These are phyloP conservation scores for Nadsonia fulvescens DNA, from an alignment of 805 yeast species.

Conservation along the genomic window DNA sequence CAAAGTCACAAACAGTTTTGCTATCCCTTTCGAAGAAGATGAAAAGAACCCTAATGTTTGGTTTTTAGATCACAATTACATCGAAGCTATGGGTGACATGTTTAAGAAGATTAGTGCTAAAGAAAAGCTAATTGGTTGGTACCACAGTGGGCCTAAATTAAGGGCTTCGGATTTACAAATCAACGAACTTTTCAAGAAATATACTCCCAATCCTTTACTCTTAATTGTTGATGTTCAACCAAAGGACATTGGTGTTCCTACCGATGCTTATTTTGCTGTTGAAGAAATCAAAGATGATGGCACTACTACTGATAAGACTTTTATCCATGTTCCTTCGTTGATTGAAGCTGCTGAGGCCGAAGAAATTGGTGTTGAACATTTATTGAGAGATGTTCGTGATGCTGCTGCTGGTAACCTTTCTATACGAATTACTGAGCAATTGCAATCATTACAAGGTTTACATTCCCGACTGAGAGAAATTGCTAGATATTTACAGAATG, in stretches of 20 bases:
- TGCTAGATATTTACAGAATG: slow-evolving; percentile 57
- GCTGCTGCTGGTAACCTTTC: slow-evolving; percentile 92
- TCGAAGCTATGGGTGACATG: slow-evolving; percentile 95
- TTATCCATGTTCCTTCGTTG: slow-evolving; percentile 78
- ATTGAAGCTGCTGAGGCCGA: slow-evolving; percentile 98
- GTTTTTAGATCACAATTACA: slow-evolving; percentile 93
- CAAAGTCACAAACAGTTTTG: slow-evolving; percentile 80
- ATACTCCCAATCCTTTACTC: slow-evolving; percentile 63
- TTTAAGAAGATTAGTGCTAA: slow-evolving; percentile 94
- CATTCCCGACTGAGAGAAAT: slow-evolving; percentile 66
- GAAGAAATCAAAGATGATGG: slow-evolving; percentile 97
- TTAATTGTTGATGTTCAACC: slow-evolving; percentile 87
- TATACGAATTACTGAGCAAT: slow-evolving; percentile 70
- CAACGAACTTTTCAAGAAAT: slow-evolving; percentile 74
- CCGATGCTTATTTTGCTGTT: slow-evolving; percentile 83
- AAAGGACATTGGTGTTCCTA: slow-evolving; percentile 73
- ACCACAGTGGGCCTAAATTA: slow-evolving; percentile 92
- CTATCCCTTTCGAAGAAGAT: slow-evolving; percentile 96
- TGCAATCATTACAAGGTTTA: slow-evolving; percentile 73
- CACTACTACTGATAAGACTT: slow-evolving; percentile 77
- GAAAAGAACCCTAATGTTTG: slow-evolving; percentile 80
- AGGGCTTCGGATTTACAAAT: slow-evolving; percentile 77
- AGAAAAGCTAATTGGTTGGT: slow-evolving; percentile 97
- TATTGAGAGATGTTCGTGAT: slow-evolving; percentile 83
- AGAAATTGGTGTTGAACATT: slow-evolving; percentile 96